A percentile compares a stretch with the other conserved stretches of the same genome.
These are phyloP conservation scores for Simplicillium aogashimaense DNA, from an alignment of 2,329 filamentous ascomycete species.

Conservation along the genomic window DNA sequence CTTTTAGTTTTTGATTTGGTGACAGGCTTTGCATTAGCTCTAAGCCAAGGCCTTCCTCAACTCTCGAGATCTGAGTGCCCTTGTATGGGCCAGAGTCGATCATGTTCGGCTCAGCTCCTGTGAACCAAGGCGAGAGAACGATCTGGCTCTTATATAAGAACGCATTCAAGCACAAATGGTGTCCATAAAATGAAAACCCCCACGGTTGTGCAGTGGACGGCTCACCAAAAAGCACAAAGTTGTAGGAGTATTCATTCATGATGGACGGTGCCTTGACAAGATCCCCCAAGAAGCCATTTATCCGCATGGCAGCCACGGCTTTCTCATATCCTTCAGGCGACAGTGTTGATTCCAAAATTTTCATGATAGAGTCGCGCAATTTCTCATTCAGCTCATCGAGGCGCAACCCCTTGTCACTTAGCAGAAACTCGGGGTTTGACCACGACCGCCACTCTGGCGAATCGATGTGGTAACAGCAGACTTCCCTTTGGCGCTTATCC, in stretches of 20 bases:
- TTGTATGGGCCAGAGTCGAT: constrained; percentile 55
- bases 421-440: constrained; percentile 64
- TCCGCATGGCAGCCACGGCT: constrained; percentile 58
- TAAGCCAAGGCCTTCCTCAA: constrained; percentile 38
- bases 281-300: constrained; percentile 66
- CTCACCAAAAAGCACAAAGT: constrained; percentile 60
- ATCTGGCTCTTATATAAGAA: constrained; percentile 58
- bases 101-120: constrained; percentile 68
- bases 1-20: constrained; percentile 21
- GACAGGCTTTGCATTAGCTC: no score
- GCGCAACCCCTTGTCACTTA: constrained; percentile 58
- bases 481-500: constrained; percentile 4
- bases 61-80: constrained; percentile 56
- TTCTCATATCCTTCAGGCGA: constrained; percentile 65
- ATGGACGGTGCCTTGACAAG: constrained; percentile 51
- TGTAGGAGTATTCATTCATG: constrained; percentile 69
- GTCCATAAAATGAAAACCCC: constrained; percentile 69
- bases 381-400: constrained; percentile 45
- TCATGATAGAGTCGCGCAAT: no score
- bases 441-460: constrained; percentile 61
- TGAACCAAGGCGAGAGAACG: constrained; percentile 65
- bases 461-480: constrained; percentile 52
- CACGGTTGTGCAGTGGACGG: constrained; percentile 50
- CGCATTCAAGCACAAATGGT: constrained; percentile 65
- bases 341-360: constrained; percentile 34